These are phyloP conservation scores for Ceratobasidium sp. DNA, from an alignment of 1,284 basidiomycete species.

Conservation along the genomic window DNA sequence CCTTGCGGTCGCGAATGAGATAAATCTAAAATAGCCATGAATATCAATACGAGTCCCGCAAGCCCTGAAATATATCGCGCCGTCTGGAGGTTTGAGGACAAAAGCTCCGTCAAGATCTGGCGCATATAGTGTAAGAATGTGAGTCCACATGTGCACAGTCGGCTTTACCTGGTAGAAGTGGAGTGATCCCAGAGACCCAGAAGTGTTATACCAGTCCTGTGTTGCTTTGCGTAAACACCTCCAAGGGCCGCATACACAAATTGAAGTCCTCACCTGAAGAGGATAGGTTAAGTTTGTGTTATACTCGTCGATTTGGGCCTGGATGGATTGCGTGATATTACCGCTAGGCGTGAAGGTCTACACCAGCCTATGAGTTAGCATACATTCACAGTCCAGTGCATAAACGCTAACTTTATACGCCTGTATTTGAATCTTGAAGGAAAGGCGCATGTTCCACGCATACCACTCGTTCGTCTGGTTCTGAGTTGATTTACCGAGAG, in stretches of 20 bases:
- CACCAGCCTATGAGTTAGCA: background rate
- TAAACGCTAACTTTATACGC: background rate
- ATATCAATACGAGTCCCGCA: conserved; percentile 6
- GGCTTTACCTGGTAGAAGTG: conserved; percentile 8
- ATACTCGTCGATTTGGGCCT: conserved; percentile 18
- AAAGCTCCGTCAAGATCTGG: conserved; percentile 21
- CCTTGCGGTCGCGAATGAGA: conserved; percentile 9
- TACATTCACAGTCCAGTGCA: background rate
- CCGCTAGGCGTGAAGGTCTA: conserved; percentile 13
- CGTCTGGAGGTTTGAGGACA: conserved; percentile 11
- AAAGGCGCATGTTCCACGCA: conserved; percentile 24
- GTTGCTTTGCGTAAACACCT: background rate
- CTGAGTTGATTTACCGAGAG: background rate
- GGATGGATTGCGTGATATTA: conserved; percentile 12
- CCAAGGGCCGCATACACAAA: no score
- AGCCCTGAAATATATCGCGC: conserved; percentile 19
- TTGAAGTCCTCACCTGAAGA: background rate
- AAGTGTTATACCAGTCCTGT: conserved; percentile 18
- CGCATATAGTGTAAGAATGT: background rate
- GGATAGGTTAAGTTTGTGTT: conserved; percentile 25
- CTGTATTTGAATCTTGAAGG: conserved; percentile 23
- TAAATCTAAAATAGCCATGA: background rate
- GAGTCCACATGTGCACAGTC: no score
- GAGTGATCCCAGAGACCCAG: conserved; percentile 8
- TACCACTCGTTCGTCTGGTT: conserved; percentile 18